phyloP scores from a whole-genome alignment of 805 yeast genomes.

The Candida ponderosae region DNA sequence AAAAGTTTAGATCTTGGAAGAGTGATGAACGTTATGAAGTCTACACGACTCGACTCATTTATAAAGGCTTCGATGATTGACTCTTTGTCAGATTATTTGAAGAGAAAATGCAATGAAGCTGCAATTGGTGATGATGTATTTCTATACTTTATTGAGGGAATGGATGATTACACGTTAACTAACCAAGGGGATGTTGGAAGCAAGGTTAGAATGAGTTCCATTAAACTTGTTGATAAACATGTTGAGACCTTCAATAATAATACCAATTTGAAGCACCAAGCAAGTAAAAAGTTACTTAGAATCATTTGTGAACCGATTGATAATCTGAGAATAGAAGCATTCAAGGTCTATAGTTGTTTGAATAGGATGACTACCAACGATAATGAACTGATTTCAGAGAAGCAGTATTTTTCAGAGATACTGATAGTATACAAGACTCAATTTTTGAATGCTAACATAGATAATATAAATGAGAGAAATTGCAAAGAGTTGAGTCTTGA shows the following conservation, averaged over 20 bases:
- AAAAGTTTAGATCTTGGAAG: conserved; percentile 3
- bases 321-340: conserved; percentile 37
- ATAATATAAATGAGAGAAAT: neutral
- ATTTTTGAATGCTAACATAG: conserved; percentile 1
- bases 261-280: conserved; percentile 1
- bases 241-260: conserved; percentile 6
- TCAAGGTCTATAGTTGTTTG: too few relatives aligned
- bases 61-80: conserved; percentile 8
- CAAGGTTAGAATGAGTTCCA: conserved; percentile 48
- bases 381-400: conserved; percentile 4
- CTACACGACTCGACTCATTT: conserved; percentile 15
- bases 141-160: conserved; percentile 23
- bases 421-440: conserved; percentile 15
- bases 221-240: conserved; percentile 30
- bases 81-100: conserved; percentile 10
- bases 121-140: conserved; percentile 1
- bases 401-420: conserved; percentile 23
- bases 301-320: conserved; percentile 60
- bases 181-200: conserved; percentile 92
- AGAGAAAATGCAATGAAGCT: neutral
- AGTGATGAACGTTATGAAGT: conserved; percentile 4
- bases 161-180: conserved; percentile 74
- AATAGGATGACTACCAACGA: neutral
- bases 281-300: conserved; percentile 37
- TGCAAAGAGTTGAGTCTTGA: conserved; percentile 16